phyloP scores from a whole-genome alignment of 352 stramenopile species.

The Phytophthora vignae region DNA sequence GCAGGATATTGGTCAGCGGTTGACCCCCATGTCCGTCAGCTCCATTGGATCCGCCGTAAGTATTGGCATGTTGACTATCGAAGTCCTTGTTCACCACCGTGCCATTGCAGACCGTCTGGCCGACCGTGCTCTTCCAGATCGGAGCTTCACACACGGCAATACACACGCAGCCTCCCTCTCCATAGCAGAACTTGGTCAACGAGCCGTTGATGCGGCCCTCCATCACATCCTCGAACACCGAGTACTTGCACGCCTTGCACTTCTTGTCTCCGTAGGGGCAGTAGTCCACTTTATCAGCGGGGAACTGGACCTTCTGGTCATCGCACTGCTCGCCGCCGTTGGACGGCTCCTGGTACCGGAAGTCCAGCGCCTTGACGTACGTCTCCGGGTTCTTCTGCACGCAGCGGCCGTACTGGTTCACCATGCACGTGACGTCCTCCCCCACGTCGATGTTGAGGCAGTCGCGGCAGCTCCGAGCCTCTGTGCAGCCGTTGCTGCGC shows the following conservation, averaged over 20 bases:
- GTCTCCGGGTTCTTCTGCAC: slow-evolving; percentile 37
- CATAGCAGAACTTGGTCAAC: slow-evolving; percentile 50
- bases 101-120: slow-evolving; percentile 42
- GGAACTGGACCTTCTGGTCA: slow-evolving; percentile 56
- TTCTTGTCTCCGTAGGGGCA: slow-evolving; percentile 40
- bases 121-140: slow-evolving; percentile 41
- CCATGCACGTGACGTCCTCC: slow-evolving; percentile 44
- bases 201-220: slow-evolving; percentile 43
- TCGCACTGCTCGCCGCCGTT: slow-evolving; percentile 35
- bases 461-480: slow-evolving; percentile 64
- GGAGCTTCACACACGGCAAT: slow-evolving; percentile 52
- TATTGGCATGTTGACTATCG: slow-evolving; percentile 37
- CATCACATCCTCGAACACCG: slow-evolving; percentile 41
- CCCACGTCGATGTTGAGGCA: slow-evolving; percentile 64
- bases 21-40: slow-evolving; percentile 10
- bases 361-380: slow-evolving; percentile 34
- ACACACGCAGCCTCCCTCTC: slow-evolving; percentile 43
- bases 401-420: slow-evolving; percentile 52
- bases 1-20: slow-evolving; percentile 25
- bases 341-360: slow-evolving; percentile 28
- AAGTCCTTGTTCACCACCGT: slow-evolving; percentile 29
- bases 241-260: slow-evolving; percentile 39
- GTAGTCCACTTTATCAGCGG: slow-evolving; percentile 43
- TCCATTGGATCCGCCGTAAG: slow-evolving; percentile 20
- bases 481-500: slow-evolving; percentile 42